Conservation (phyloP, 768 basidiomycete genomes). For the Kwoniella sp. region DNA sequence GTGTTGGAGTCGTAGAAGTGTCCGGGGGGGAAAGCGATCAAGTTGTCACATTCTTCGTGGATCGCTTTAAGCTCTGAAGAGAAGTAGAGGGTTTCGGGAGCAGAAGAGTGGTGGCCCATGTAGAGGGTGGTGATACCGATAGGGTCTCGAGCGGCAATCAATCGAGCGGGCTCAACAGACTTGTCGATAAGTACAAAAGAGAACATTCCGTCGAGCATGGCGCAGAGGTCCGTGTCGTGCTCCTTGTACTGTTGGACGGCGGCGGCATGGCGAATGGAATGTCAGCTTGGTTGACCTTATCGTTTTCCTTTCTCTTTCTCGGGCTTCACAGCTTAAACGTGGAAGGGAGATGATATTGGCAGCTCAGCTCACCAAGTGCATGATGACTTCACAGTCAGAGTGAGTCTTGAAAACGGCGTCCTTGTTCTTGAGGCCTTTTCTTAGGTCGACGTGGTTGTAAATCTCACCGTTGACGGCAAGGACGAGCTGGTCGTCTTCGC, state of each 20-base stretch:
- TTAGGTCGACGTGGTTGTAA: slow-evolving; percentile 89
- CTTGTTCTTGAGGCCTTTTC: slow-evolving; percentile 65
- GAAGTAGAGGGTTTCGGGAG: slow-evolving; percentile 83
- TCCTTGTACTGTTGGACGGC: slow-evolving; percentile 69
- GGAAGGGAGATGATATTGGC: no score
- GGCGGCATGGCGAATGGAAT: neutral
- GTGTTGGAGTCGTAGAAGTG: slow-evolving; percentile 90
- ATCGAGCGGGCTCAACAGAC: slow-evolving; percentile 79
- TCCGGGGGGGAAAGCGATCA: slow-evolving; percentile 95
- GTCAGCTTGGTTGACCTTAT: no score
- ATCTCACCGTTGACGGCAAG: slow-evolving; percentile 98
- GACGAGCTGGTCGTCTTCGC: slow-evolving; percentile 77
- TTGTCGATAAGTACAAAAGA: slow-evolving; percentile 96
- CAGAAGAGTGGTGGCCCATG: slow-evolving; percentile 85
- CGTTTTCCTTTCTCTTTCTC: no score
- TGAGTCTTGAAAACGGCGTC: slow-evolving; percentile 86
- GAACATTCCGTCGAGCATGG: slow-evolving; percentile 94
- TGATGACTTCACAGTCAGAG: slow-evolving; percentile 96
- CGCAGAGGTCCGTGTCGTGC: slow-evolving; percentile 73
- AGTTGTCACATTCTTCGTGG: slow-evolving; percentile 85
- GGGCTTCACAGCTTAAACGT: no score
- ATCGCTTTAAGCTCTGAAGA: slow-evolving; percentile 95
- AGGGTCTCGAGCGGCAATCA: slow-evolving; percentile 95
- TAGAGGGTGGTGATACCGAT: slow-evolving; percentile 99
- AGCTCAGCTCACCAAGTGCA: slow-evolving; percentile 77